Conservation (phyloP, 305 asterid genomes). For the Nicotiana rustica region DNA sequence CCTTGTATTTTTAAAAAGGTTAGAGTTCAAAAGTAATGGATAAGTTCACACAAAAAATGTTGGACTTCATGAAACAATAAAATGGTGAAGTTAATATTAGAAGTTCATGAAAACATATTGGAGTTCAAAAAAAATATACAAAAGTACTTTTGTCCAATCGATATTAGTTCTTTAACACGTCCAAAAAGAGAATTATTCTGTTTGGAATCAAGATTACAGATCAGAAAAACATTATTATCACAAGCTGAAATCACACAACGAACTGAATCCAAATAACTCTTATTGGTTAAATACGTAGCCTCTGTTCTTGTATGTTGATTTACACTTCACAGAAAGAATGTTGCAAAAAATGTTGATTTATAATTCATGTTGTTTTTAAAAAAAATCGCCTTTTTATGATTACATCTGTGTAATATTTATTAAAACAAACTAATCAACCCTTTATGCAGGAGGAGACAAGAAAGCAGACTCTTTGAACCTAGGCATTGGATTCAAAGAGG, state of each 20-base stretch:
- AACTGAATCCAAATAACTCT: constrained; percentile 4
- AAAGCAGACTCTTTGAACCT: constrained; percentile 57
- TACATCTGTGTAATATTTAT: background rate
- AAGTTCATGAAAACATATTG: too few relatives aligned
- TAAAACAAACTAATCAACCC: background rate
- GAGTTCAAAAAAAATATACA: too few relatives aligned
- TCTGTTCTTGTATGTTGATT: background rate
- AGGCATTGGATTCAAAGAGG: constrained; percentile 55
- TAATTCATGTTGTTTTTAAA: background rate
- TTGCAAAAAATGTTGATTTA: background rate
- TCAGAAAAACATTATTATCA: background rate
- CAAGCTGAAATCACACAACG: background rate
- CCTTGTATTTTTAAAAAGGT: too few relatives aligned
- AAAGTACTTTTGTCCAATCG: background rate
- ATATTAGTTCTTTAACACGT: background rate
- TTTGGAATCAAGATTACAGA: background rate
- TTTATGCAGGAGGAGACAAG: constrained; percentile 32
- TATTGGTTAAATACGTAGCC: too few relatives aligned
- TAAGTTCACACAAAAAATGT: too few relatives aligned
- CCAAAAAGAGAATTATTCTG: background rate
- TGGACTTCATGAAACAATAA: too few relatives aligned
- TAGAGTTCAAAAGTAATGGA: too few relatives aligned
- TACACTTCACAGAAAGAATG: background rate
- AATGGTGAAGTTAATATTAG: too few relatives aligned
- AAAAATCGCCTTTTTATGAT: background rate